phyloP scores from a whole-genome alignment of 192 early-diverging fungal species.

The Coemansia umbellata region DNA sequence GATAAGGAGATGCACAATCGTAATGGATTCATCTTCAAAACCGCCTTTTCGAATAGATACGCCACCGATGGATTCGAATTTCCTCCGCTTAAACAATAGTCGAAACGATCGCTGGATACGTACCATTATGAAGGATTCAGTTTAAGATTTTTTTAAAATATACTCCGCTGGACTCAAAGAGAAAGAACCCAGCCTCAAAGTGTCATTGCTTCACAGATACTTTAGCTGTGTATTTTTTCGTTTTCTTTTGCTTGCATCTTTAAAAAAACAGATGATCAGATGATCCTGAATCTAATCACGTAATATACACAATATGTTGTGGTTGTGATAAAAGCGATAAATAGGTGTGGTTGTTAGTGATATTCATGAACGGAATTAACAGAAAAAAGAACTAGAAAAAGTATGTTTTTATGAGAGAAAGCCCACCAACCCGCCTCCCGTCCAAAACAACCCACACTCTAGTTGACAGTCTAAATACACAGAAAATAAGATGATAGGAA shows the following conservation, averaged over 20 bases:
- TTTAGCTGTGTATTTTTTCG: too few species aligned
- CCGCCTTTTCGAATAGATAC: neutral
- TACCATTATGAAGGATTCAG: slow-evolving; percentile 43
- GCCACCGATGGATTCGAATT: slow-evolving; percentile 9
- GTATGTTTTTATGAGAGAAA: too few species aligned
- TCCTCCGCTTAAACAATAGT: too few species aligned
- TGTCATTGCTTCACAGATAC: too few species aligned
- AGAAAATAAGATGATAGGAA: too few species aligned
- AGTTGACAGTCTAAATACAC: too few species aligned
- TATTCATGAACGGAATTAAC: neutral
- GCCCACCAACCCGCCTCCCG: slow-evolving; percentile 44
- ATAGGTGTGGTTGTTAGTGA: too few species aligned
- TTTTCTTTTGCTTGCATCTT: neutral
- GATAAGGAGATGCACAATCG: neutral
- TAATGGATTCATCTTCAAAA: neutral
- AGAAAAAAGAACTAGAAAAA: neutral
- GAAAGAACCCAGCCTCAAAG: slow-evolving; percentile 15
- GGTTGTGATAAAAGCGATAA: too few species aligned
- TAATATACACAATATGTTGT: too few species aligned
- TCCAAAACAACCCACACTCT: slow-evolving; percentile 13
- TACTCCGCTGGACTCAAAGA: slow-evolving; percentile 41
- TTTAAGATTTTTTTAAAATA: slow-evolving; percentile 14
- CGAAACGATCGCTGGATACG: slow-evolving; percentile 11
- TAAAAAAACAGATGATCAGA: too few species aligned
- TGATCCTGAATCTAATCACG: neutral